phyloP scores from a whole-genome alignment of 768 basidiomycete species.

The Russula sp. region DNA sequence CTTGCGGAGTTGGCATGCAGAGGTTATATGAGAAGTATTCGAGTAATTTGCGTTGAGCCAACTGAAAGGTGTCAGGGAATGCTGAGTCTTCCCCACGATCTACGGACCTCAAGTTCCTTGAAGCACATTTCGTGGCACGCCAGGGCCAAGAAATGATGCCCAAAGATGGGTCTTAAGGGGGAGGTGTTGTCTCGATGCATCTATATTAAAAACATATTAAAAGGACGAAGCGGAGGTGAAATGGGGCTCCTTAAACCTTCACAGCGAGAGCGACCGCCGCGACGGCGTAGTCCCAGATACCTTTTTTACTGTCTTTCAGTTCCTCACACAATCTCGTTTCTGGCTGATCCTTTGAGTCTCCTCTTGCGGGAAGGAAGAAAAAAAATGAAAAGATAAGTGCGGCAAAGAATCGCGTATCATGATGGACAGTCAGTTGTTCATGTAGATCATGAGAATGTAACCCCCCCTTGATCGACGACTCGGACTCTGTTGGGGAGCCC shows the following conservation, averaged over 20 bases:
- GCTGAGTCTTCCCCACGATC: background rate
- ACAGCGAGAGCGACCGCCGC: conserved; percentile 19
- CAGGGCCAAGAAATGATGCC: conserved; percentile 16
- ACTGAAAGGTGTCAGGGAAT: background rate
- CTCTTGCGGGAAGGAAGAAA: background rate
- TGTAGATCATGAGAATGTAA: conserved; percentile 11
- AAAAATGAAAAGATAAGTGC: conserved; percentile 15
- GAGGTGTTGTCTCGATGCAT: conserved; percentile 14
- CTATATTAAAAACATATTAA: background rate
- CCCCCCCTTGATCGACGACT: background rate
- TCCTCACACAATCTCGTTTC: background rate
- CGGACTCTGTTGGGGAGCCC: background rate
- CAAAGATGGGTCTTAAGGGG: conserved; percentile 18
- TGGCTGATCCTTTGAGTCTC: background rate
- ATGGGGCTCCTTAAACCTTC: conserved; percentile 11
- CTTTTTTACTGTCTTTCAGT: background rate
- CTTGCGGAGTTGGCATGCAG: conserved; percentile 17
- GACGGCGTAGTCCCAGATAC: conserved; percentile 19
- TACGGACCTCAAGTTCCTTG: conserved; percentile 19
- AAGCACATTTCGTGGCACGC: conserved; percentile 15
- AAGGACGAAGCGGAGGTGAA: background rate
- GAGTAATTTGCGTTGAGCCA: conserved; percentile 18
- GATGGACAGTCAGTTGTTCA: conserved; percentile 14
- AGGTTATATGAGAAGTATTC: conserved; percentile 13
- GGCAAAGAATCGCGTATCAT: conserved; percentile 20